Conservation (phyloP, 805 yeast species). For the Metschnikowia borealis region DNA sequence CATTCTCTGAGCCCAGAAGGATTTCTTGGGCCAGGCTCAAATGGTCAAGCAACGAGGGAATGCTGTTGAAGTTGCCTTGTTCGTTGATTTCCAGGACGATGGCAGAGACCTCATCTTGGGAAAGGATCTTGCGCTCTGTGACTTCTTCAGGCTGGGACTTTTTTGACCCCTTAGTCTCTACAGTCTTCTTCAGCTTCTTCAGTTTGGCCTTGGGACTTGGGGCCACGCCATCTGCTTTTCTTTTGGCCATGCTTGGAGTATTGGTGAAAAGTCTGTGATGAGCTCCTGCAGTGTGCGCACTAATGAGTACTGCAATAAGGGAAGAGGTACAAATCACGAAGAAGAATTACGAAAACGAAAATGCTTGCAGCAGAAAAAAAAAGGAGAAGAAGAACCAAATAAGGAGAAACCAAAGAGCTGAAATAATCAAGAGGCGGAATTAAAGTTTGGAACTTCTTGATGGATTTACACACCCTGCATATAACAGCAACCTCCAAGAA, state of each 20-base stretch:
- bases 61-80: slow-evolving; percentile 53
- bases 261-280: slow-evolving; percentile 6
- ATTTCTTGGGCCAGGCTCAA: slow-evolving; percentile 23
- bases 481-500: too few relatives aligned
- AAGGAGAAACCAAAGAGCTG: too few relatives aligned
- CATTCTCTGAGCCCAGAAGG: slow-evolving; percentile 18
- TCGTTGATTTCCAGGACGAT: slow-evolving; percentile 31
- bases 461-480: too few relatives aligned
- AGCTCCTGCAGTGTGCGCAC: slow-evolving; percentile 8
- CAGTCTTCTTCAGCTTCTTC: slow-evolving; percentile 2
- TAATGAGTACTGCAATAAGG: neutral
- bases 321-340: too few relatives aligned
- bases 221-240: slow-evolving; percentile 12
- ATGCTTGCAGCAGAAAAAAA: too few relatives aligned
- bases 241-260: slow-evolving; percentile 18
- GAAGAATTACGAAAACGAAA: too few relatives aligned
- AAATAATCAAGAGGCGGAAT: too few relatives aligned
- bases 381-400: too few relatives aligned
- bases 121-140: slow-evolving; percentile 11
- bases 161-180: neutral
- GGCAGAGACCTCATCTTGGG: slow-evolving; percentile 20
- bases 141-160: slow-evolving; percentile 1
- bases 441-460: too few relatives aligned
- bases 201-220: slow-evolving; percentile 6
- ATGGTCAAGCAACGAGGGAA: slow-evolving; percentile 44